Evolutionary conservation across 495 filamentous ascomycete species (phyloP).

Genomic region (Podospora pseudoanserina): DNA sequence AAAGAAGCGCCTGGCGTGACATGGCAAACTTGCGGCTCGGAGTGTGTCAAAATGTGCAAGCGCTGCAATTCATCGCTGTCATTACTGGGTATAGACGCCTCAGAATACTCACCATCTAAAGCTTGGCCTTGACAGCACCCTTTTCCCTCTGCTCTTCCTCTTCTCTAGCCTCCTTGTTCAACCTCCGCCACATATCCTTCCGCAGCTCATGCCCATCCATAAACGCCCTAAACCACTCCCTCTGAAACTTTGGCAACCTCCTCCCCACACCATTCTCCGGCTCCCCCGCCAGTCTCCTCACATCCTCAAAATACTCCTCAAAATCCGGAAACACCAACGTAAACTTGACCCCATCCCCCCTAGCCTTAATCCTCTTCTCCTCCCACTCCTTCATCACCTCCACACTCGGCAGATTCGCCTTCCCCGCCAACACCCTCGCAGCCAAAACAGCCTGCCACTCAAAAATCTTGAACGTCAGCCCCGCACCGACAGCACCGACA

Average conservation of each 20-base stretch:
- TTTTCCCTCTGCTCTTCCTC: conserved; percentile 6
- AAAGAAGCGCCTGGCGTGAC: background rate
- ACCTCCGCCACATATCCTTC: conserved; percentile 48
- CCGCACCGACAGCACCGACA: conserved; percentile 32
- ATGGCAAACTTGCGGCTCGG: background rate
- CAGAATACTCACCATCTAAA: background rate
- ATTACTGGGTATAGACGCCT: background rate
- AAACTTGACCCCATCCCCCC: conserved; percentile 50
- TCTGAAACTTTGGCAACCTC: conserved; percentile 44
- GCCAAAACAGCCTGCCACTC: conserved; percentile 45
- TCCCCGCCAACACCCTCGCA: conserved; percentile 35
- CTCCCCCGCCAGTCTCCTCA: conserved; percentile 48
- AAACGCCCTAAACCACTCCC: conserved; percentile 50
- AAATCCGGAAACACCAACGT: conserved; percentile 52
- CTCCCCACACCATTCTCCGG: conserved; percentile 38
- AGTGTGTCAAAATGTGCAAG: no score
- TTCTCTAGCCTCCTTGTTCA: conserved; percentile 33
- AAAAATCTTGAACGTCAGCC: conserved; percentile 38
- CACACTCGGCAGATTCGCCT: conserved; percentile 40
- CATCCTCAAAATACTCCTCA: conserved; percentile 52
- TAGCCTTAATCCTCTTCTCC: conserved; percentile 42
- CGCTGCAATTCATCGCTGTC: background rate
- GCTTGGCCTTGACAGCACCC: conserved; percentile 6
- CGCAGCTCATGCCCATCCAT: conserved; percentile 45
- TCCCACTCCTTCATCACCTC: conserved; percentile 52